Evolutionary conservation across 495 filamentous ascomycete genomes (phyloP).

Genomic region (Aspergillus affinis): DNA sequence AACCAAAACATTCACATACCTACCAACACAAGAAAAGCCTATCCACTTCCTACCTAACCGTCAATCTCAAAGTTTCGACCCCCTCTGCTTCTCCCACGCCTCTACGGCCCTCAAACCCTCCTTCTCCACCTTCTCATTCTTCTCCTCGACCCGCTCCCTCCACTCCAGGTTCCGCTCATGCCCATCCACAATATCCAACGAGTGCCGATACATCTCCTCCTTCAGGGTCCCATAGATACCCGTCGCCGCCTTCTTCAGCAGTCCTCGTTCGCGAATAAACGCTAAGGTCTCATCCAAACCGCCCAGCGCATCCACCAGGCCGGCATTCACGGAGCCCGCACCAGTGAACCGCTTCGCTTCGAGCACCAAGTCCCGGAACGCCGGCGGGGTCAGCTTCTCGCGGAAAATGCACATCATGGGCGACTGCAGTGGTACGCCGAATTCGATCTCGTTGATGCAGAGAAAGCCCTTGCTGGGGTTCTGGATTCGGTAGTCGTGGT

Average conservation of each 20-base stretch:
- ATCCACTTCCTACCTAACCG: no score
- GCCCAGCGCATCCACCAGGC: conserved; percentile 67
- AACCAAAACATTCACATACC: conserved; percentile 1
- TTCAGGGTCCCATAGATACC: conserved; percentile 69
- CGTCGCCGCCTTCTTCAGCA: conserved; percentile 58
- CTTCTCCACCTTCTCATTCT: conserved; percentile 26
- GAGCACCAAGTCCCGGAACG: conserved; percentile 63
- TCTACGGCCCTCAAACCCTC: conserved; percentile 29
- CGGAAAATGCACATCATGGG: conserved; percentile 75
- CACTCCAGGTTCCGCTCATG: conserved; percentile 46
- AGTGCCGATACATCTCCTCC: conserved; percentile 69
- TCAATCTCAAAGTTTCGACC: conserved; percentile 50
- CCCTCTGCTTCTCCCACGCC: conserved; percentile 43
- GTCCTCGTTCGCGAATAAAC: conserved; percentile 53
- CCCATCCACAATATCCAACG: conserved; percentile 51
- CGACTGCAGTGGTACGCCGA: conserved; percentile 67
- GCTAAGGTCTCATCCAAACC: conserved; percentile 57
- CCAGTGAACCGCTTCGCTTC: conserved; percentile 67
- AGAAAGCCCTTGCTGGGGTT: conserved; percentile 65
- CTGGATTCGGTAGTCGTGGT: conserved; percentile 79
- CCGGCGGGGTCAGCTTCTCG: conserved; percentile 54
- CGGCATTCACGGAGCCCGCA: conserved; percentile 56
- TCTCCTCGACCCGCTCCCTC: conserved; percentile 37
- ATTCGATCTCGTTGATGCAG: conserved; percentile 77
- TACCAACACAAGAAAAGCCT: no score